Evolutionary conservation across 805 yeast genomes (phyloP).

Genomic region (Candida ipomoeae): DNA sequence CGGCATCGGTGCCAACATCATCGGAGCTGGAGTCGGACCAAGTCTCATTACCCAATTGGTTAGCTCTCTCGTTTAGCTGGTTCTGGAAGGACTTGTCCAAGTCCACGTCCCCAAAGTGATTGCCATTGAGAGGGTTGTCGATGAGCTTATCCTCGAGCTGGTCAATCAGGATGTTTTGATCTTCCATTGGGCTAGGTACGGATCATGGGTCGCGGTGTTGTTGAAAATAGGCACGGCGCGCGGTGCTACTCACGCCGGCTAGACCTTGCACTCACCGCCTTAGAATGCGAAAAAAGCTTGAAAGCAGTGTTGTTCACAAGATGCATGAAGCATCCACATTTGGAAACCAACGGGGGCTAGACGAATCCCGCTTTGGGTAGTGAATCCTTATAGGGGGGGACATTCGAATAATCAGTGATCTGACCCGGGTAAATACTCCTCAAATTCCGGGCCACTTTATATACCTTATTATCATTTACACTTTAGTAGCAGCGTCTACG

Average conservation of each 20-base stretch:
- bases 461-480: neutral
- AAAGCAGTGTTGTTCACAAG: neutral
- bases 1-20: conserved; percentile 5
- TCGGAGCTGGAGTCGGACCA: conserved; percentile 10
- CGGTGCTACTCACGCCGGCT: neutral
- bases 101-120: conserved; percentile 26
- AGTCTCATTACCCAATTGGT: conserved; percentile 25
- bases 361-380: no score
- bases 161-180: conserved; percentile 35
- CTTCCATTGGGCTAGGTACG: conserved; percentile 11
- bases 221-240: neutral
- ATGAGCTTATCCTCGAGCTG: conserved; percentile 45
- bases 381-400: no score
- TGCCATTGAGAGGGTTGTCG: conserved; percentile 35
- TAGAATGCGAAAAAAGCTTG: neutral
- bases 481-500: neutral
- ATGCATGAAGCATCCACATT: neutral
- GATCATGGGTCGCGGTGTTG: conserved; percentile 1
- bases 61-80: conserved; percentile 40
- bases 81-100: conserved; percentile 41
- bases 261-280: neutral
- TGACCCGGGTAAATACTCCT: neutral
- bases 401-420: neutral
- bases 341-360: no score
- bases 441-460: neutral